Base-by-base conservation (phyloP, 2,329 filamentous ascomycete genomes). In the Beauveria caledonica region DNA sequence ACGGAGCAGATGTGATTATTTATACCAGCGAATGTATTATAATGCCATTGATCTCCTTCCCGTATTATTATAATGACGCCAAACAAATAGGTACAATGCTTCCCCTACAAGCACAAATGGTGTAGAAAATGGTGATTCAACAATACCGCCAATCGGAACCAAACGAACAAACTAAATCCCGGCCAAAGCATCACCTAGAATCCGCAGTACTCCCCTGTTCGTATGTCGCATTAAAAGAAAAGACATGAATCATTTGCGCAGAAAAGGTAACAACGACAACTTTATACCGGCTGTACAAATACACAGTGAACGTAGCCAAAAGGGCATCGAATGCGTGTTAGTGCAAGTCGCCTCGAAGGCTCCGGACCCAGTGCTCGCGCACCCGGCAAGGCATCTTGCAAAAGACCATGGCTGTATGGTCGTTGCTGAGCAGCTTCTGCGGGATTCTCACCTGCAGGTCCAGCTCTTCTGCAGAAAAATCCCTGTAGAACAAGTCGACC, bases 341-440 rank as follows among this genome's bases (percentile, higher is more conserved):
- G 21, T 63, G 64, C 33, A 77, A 74, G 53, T 76, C 70, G 64
- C 83, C 81, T 27, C 80, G 70, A 59, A 83, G 71, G 59, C 78
- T 71, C 66, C 76, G 78, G 2, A 85, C 78, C 82, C 82, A 85
- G 65, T 85, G 81, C 62, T 77, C 74, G 52, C 82, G 74, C 62
- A 85, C 69, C 11, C 70, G 68, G 2, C 74, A 70, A 0, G 81
- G 78, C 80, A 85, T 85, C 72, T 85, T 85, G 73, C 81, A 83
- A 64, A 85, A 86, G 46, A 85, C 77, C 76, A 85, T 80, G 33
- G 82, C 83, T 67, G 83, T 84, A 67, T 79, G 80, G 63, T 84
- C 79, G 64, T 84, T 80, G n/a, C 80, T 77, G 27, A 85, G 73
- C 1, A 81, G 77, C 63, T 81, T 81, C 68, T 85, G 82, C 0